A percentile compares a stretch with the other conserved stretches of the same genome.
Evolutionary conservation across 108 stramenopile species (phyloP).

Genomic region (Fragilariopsis cylindrus): DNA sequence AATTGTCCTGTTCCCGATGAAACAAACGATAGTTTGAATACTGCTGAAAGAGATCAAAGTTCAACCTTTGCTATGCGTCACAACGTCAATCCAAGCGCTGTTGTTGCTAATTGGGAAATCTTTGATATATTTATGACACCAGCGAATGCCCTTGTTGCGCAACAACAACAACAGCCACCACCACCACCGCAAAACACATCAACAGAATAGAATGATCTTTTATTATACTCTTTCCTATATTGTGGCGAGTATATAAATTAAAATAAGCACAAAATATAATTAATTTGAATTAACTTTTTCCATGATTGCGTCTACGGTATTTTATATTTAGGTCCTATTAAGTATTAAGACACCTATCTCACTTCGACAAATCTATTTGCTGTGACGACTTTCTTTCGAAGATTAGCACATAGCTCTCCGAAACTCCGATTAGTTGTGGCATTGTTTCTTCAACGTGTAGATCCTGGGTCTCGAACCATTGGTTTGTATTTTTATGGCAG

Average conservation of each 20-base stretch:
- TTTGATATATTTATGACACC: not conserved
- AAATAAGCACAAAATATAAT: too few relatives aligned
- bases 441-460: slow-evolving; percentile 93
- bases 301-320: too few relatives aligned
- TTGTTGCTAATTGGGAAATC: slow-evolving; percentile 14
- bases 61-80: not conserved
- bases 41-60: not conserved
- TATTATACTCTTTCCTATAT: too few relatives aligned
- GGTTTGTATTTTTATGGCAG: slow-evolving; percentile 79
- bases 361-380: slow-evolving; percentile 15
- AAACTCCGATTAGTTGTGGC: slow-evolving; percentile 95
- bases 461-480: slow-evolving; percentile 99
- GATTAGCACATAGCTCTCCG: slow-evolving; percentile 92
- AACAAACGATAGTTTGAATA: not conserved
- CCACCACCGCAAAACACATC: too few relatives aligned
- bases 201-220: too few relatives aligned
- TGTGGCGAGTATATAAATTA: too few relatives aligned
- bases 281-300: too few relatives aligned
- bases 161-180: too few relatives aligned
- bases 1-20: not conserved
- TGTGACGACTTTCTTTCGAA: slow-evolving; percentile 76
- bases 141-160: not conserved
- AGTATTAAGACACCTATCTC: not conserved
- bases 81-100: not conserved
- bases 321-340: not conserved